Base-by-base conservation (phyloP, 1,284 basidiomycete genomes). In the Leucoagaricus sp. region DNA sequence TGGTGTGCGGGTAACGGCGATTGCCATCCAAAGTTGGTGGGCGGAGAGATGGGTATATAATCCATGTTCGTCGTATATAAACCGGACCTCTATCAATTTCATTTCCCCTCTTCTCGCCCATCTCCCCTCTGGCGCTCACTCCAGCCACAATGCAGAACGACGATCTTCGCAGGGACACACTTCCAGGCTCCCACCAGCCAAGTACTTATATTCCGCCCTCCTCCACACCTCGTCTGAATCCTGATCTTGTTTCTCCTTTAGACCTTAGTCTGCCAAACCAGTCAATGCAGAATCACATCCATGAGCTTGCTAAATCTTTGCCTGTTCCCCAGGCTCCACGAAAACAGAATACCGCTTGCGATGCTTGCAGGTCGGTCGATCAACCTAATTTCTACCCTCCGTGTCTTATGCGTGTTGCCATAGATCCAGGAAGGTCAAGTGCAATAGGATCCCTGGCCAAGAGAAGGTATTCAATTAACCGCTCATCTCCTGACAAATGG, bases 341-440 rank as follows among this genome's bases (percentile, higher is more conserved):
- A 56, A 93, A 93, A 69, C 92, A 95, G 75, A 95, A 95, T 69
- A 91, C 92, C 21, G 92, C 93, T 23, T 95, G 93, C 70, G 93
- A 95, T 75, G 89, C 89, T 51, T 94, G 92, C 81, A 85, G 87
- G 87, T 86, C 12, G 50, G 73, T 57, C 33, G 23, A 31, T 55
- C 34, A 55, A 63, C 59, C 49, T 53, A 29, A 53, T 34, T 33
- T 49, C 53, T 15, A 23, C 5, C 15, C 41, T 40, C 49, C 38
- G 53, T 54, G 53, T 60, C 65, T 72, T 52, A 70, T 60, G 42
- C 49, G 23, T 21, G 40, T 21, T 60, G 45, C 38, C 58, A 45
- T 66, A 90, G 90, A 73, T 79, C 87, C 41, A 81, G 90, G 61
- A 93, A 93, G 75, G 91, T 93, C 60, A 91, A 91, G 69, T 93